Conservation (phyloP, 1,284 basidiomycete genomes). For the Apiotrichum gamsii region DNA sequence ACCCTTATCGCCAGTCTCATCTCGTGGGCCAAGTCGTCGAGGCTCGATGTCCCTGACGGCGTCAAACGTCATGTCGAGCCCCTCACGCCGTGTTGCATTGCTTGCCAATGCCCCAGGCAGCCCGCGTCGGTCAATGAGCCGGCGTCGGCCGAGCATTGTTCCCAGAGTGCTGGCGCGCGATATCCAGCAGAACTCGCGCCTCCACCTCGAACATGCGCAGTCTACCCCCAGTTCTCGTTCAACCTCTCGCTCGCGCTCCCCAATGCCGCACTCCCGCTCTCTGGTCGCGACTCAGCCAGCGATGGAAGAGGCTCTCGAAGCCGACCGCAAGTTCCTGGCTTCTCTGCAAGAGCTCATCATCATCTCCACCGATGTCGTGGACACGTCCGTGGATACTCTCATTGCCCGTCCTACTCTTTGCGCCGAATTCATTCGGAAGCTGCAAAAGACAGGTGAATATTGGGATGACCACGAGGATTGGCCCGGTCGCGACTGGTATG, state of each 20-base stretch:
- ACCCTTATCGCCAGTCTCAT: conserved; percentile 15
- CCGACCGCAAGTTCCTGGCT: conserved; percentile 57
- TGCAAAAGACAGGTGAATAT: conserved; percentile 82
- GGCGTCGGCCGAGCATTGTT: conserved; percentile 34
- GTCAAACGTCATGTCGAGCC: conserved; percentile 22
- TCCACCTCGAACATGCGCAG: not conserved
- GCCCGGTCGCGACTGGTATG: conserved; percentile 98
- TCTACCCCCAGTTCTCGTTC: conserved; percentile 86
- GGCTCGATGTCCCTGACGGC: conserved; percentile 33
- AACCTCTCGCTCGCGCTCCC: conserved; percentile 89
- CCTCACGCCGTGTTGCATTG: conserved; percentile 24
- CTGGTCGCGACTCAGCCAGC: conserved; percentile 12
- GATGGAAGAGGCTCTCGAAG: conserved; percentile 18
- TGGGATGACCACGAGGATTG: conserved; percentile 99
- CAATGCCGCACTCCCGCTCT: conserved; percentile 67
- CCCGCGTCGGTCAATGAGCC: conserved; percentile 28
- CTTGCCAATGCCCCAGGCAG: conserved; percentile 26
- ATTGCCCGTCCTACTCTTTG: conserved; percentile 78
- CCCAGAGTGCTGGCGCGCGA: conserved; percentile 36
- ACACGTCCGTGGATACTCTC: conserved; percentile 79
- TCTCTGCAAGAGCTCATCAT: conserved; percentile 91
- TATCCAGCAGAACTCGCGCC: not conserved
- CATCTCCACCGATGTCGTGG: conserved; percentile 89
- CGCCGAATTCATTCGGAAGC: conserved; percentile 76
- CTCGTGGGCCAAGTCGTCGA: conserved; percentile 34